Base-by-base conservation (phyloP, 805 yeast species). In the Ogataea populi-albae region DNA sequence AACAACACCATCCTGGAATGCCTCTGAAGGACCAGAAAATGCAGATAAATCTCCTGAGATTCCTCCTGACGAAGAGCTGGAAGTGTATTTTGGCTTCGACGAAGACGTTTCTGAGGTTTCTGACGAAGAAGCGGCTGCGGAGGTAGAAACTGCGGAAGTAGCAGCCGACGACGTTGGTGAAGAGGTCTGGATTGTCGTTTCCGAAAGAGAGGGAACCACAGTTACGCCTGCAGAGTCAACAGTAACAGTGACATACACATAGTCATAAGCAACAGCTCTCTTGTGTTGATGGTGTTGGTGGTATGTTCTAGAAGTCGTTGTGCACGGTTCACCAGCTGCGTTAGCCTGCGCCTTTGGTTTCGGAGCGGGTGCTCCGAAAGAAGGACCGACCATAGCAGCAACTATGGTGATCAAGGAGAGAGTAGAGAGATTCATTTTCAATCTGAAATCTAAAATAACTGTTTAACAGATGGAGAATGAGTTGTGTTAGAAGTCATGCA, bases 1-100 rank as follows among this genome's bases (percentile, higher is more conserved):
- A 54, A 77, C 56, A 26, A 64, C 69, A 59, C 95, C 95, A 57
- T 87, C 95, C 55, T 68, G 64, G 65, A 93, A 91, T 33, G 65
- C 64, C 28, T 60, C 65, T 38, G 71, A 46, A 53, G 96, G 93
- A 50, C 61, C 68, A 8, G 65, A 49, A 66, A 67, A 85, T 41
- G 71, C 62, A 24, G 66, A 37, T 45, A 86, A 72, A 59, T 77
- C 86, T 51, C 93, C 93, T 17, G 55, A 46, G 35, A 61, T 52
- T 32, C 65, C 61, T 16, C 21, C 19, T 8, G 19, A 15, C 35
- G 60, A 52, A 28, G 68, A 65, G 19, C 69, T 49, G 22, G 67
- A 40, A 20, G 66, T 33, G 17, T 61, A 31, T 26, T 53, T 11
- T 11, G 61, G 32, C 7, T 52, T 22, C 1, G 54, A 32, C 17